Conservation (phyloP, 2,329 filamentous ascomycete genomes). For the Mollisia scopiformis region DNA sequence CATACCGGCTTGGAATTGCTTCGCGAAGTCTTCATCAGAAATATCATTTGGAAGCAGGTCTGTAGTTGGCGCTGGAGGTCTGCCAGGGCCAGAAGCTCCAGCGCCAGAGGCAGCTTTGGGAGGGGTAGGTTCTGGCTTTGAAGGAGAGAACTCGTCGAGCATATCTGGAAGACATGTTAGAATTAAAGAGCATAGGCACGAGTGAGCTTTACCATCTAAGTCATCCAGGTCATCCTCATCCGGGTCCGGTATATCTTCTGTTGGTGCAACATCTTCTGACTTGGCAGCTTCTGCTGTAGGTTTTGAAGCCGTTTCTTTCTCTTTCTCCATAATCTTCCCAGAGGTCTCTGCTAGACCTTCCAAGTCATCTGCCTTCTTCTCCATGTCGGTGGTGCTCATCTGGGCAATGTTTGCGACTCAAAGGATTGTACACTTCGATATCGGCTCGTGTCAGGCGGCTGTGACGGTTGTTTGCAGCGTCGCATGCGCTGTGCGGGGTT, state of each 20-base stretch:
- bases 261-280: conserved; percentile 15
- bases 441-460: conserved; percentile 13
- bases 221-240: conserved; percentile 94
- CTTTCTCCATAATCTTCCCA: conserved; percentile 20
- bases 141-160: conserved; percentile 84
- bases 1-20: conserved; percentile 90
- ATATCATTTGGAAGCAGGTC: conserved; percentile 45
- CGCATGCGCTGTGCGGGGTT: background rate
- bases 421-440: background rate
- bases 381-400: conserved; percentile 21
- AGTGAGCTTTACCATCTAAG: conserved; percentile 68
- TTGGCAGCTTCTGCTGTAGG: conserved; percentile 8
- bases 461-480: background rate
- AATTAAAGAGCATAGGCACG: no score
- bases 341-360: conserved; percentile 11
- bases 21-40: conserved; percentile 78
- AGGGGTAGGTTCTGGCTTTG: conserved; percentile 50
- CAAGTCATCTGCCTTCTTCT: conserved; percentile 27
- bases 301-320: conserved; percentile 14
- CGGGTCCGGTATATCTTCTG: conserved; percentile 75
- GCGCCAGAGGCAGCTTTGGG: conserved; percentile 42
- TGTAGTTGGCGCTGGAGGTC: conserved; percentile 17
- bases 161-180: conserved; percentile 62
- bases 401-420: background rate
- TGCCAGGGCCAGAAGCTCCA: conserved; percentile 30